Evolutionary conservation across 768 basidiomycete species (phyloP), one percentile per base, ranked within the genome.

Genomic region (Auriscalpium microsporum): DNA sequence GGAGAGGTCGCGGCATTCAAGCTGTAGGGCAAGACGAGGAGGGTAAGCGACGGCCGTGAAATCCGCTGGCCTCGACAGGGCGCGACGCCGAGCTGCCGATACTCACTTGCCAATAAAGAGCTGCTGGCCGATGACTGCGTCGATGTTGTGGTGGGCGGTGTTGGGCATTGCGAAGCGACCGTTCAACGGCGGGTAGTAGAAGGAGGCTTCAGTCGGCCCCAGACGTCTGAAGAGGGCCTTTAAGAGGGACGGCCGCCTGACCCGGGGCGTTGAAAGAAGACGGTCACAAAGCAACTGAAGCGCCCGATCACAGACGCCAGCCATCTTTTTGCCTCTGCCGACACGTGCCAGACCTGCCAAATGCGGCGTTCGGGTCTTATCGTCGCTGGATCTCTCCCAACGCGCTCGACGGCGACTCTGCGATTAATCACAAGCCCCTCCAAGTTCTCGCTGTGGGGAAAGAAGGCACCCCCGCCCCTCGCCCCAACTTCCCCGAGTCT

Each of bases 91-190:
- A 35, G 19, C 2, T 19, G 33, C 10, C 45, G 33, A 50, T 8
- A 54, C 60, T 38, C 19, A 62, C 61, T 60, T 62, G 53, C 58
- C 61, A 21, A 62, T 62, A 34, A 60, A 62, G 38, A 62, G 56
- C 50, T 60, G 58, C 10, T 55, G 50, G 10, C 57, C 58, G 34
- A 62, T 36, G 28, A 62, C 21, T 23, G 53, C 8, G 52, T 62
- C 61, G 36, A 62, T 57, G 50, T 55, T 60, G 36, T 38, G 52
- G 17, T 9, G 53, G 17, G 58, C 17, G 21, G 56, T 21, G 33
- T 52, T 45, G 34, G 55, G 61, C 61, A 62, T 62, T n/a, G 2
- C 10, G 2, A 28, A 46, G 11, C 19, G 10, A 34, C 19, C 17
- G 48, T 13, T 21, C n/a, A 51, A 8, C 23, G 46, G 23, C 28